Base-by-base conservation (phyloP, 805 yeast species). In the Candida suzukii region DNA sequence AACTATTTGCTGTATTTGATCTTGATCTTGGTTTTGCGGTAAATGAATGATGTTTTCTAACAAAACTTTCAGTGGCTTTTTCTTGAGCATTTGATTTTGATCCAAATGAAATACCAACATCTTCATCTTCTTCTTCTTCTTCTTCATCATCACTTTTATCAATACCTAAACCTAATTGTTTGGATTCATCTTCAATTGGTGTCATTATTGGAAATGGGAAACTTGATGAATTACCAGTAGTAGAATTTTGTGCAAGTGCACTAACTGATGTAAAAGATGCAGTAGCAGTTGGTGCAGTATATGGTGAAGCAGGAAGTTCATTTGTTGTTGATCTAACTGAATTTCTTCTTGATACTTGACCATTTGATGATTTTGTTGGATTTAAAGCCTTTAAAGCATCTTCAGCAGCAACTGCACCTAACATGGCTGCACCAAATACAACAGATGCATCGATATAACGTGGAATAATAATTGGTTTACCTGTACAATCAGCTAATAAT, bases 361-460 rank as follows among this genome's bases (percentile, higher is more conserved):
- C 41, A 22, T 47, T 38, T 16, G 41, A 22, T 37, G 45, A 31
- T 38, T 44, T 22, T 42, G 39, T n/a, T 41, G 35, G 24, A 38
- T 40, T 27, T 44, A 44, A n/a, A 50, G 63, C 66, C 35, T 56
- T 44, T 42, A 73, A 73, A 13, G 74, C 72, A 46, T 75, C 80
- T 50, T 82, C 80, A 11, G 93, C 88, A 3, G 98, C 98, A 46
- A 81, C 88, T 2, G 98, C 97, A 30, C 98, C 99, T 46, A 93
- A 71, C 58, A 93, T 68, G 0, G 99, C 98, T 4, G 96, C 76
- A 20, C 99, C 99, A 57, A 91, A 85, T 2, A 93, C 98, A 31
- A 93, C 99, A 2, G 97, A 95, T 1, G 97, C 93, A 58, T 91
- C 98, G 53, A 91, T 88, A 63, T 93, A 90, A 54, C 91, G 75